A percentile compares a stretch with the other conserved stretches of the same genome.
These are phyloP conservation scores for Coemansia sp. DNA, from an alignment of 192 early-diverging fungal species.

Conservation along the genomic window DNA sequence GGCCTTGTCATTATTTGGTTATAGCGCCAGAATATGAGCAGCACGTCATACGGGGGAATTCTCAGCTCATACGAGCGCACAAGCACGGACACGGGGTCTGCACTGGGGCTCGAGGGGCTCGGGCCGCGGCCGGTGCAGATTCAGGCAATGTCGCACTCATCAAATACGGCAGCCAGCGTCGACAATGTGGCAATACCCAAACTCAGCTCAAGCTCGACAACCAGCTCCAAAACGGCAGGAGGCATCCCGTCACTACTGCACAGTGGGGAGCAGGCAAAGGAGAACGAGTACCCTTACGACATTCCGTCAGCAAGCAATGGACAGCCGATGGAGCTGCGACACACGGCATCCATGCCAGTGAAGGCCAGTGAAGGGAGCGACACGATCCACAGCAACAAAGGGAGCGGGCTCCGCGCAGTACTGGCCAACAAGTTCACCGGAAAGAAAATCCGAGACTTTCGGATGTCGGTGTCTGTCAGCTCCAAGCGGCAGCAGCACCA, in stretches of 20 bases:
- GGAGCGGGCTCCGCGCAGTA: slow-evolving; percentile 38
- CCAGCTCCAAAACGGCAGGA: slow-evolving; percentile 10
- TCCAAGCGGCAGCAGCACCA: slow-evolving; percentile 53
- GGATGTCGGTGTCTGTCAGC: slow-evolving; percentile 27
- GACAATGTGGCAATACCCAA: slow-evolving; percentile 14
- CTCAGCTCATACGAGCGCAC: slow-evolving; percentile 19
- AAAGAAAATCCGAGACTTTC: slow-evolving; percentile 43
- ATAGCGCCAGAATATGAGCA: slow-evolving; percentile 11
- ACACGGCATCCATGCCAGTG: slow-evolving; percentile 15
- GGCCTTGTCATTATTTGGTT: too few relatives aligned
- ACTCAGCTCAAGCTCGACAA: slow-evolving; percentile 11
- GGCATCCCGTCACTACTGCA: background rate
- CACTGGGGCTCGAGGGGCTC: slow-evolving; percentile 22
- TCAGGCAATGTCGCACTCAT: slow-evolving; percentile 43
- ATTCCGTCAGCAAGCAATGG: slow-evolving; percentile 47
- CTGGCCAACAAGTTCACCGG: slow-evolving; percentile 43
- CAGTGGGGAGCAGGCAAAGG: slow-evolving; percentile 11
- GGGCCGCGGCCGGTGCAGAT: slow-evolving; percentile 42
- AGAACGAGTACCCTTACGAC: slow-evolving; percentile 26
- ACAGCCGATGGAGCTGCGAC: slow-evolving; percentile 19
- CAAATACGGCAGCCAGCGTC: slow-evolving; percentile 16
- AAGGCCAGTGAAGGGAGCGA: slow-evolving; percentile 9
- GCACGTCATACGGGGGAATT: slow-evolving; percentile 14
- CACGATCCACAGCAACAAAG: slow-evolving; percentile 21
- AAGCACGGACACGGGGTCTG: slow-evolving; percentile 23